Conservation (phyloP, 2,329 filamentous ascomycete genomes). For the Hymenotorrendiella dingleyae region DNA sequence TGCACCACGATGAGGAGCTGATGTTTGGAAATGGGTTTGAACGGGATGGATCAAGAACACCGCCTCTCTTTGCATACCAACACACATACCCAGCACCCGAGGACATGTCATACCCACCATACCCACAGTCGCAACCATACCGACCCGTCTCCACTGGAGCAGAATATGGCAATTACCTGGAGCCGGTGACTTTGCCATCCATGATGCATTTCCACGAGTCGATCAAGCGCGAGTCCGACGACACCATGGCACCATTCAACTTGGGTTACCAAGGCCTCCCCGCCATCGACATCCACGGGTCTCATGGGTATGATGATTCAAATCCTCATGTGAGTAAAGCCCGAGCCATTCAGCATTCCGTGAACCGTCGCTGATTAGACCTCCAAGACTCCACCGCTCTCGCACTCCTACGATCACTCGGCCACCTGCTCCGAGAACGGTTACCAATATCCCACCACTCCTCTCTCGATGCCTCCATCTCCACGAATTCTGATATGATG, state of each 20-base stretch:
- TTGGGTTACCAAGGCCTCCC: constrained; percentile 60
- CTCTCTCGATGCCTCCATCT: constrained; percentile 66
- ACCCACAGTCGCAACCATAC: constrained; percentile 50
- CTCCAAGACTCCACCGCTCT: constrained; percentile 67
- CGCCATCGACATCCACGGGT: constrained; percentile 55
- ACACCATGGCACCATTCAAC: constrained; percentile 54
- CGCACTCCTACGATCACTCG: constrained; percentile 66
- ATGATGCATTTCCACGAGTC: constrained; percentile 59
- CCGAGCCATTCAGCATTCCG: constrained; percentile 7
- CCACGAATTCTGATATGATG: constrained; percentile 44
- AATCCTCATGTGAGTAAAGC: constrained; percentile 69
- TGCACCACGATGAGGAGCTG: constrained; percentile 57
- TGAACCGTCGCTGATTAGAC: constrained; percentile 16
- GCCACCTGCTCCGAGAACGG: constrained; percentile 55
- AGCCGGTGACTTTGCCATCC: constrained; percentile 54
- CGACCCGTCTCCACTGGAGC: constrained; percentile 39
- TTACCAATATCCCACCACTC: constrained; percentile 62
- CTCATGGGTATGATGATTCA: constrained; percentile 57
- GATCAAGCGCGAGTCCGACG: constrained; percentile 63
- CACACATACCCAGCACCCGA: constrained; percentile 62
- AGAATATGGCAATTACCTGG: constrained; percentile 52
- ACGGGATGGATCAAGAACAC: constrained; percentile 64
- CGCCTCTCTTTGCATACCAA: constrained; percentile 59
- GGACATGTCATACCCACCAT: constrained; percentile 54
- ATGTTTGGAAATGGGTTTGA: constrained; percentile 62